Conservation (phyloP, 495 filamentous ascomycete genomes). For the Daldinia grandis region DNA sequence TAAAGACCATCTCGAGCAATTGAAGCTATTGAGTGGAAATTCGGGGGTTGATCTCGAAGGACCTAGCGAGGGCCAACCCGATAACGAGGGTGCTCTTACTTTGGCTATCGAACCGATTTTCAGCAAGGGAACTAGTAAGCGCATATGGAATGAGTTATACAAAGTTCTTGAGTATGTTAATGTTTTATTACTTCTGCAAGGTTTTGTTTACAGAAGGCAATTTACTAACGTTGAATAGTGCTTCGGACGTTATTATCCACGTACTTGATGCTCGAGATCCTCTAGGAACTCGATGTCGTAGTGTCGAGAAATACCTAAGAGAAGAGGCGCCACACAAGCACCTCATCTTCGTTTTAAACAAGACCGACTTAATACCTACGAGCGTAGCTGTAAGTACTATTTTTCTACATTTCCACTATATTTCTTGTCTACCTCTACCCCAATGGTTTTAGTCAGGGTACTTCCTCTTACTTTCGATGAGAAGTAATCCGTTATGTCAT, state of each 20-base stretch:
- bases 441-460: conserved; percentile 95
- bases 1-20: conserved; percentile 77
- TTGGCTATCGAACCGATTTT: conserved; percentile 89
- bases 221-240: conserved; percentile 25
- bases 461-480: conserved; percentile 71
- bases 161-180: conserved; percentile 82
- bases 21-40: conserved; percentile 72
- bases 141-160: conserved; percentile 98
- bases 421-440: conserved; percentile 45
- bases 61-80: conserved; percentile 50
- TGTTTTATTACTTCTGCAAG: too few relatives aligned
- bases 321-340: conserved; percentile 97
- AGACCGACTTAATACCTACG: conserved; percentile 95
- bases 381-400: conserved; percentile 84
- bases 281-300: conserved; percentile 85
- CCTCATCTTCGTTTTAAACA: conserved; percentile 91
- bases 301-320: conserved; percentile 91
- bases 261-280: conserved; percentile 95
- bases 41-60: conserved; percentile 62
- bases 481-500: conserved; percentile 94
- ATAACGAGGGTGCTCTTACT: conserved; percentile 62
- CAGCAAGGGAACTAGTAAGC: conserved; percentile 89
- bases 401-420: conserved; percentile 23
- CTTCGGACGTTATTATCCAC: conserved; percentile 94
- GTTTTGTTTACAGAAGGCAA: neutral